These are phyloP conservation scores for Yarrowia bubula DNA, from an alignment of 805 yeast genomes.

Conservation along the genomic window DNA sequence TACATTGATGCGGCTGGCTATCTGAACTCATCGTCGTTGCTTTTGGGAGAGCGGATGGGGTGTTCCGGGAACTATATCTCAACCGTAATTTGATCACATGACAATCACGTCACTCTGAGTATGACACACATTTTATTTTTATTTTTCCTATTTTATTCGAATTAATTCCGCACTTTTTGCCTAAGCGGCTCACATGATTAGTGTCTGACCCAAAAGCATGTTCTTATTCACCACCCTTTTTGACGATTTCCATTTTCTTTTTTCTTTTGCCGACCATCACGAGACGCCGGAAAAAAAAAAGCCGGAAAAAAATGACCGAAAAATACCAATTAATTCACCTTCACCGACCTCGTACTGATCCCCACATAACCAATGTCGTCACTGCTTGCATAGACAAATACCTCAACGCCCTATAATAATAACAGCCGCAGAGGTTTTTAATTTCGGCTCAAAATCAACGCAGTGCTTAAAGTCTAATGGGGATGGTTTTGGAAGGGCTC, in stretches of 20 bases:
- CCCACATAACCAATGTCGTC: too few relatives aligned
- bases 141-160: too few relatives aligned
- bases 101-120: too few relatives aligned
- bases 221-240: conserved; percentile 1
- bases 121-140: too few relatives aligned
- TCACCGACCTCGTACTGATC: too few relatives aligned
- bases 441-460: conserved; percentile 7
- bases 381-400: background rate
- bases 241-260: background rate
- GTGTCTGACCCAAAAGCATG: background rate
- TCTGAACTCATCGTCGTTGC: background rate
- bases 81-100: background rate
- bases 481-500: background rate
- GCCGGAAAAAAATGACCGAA: too few relatives aligned
- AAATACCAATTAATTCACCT: too few relatives aligned
- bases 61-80: too few relatives aligned
- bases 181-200: background rate
- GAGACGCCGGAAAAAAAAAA: background rate
- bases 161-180: background rate
- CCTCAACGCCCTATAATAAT: background rate
- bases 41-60: background rate
- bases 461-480: background rate
- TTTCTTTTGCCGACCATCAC: background rate
- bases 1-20: conserved; percentile 7
- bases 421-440: conserved; percentile 5